A percentile compares a stretch with the other conserved stretches of the same genome.
phyloP scores from a whole-genome alignment of 2,329 filamentous ascomycete genomes.

The Albifimbria verrucaria region DNA sequence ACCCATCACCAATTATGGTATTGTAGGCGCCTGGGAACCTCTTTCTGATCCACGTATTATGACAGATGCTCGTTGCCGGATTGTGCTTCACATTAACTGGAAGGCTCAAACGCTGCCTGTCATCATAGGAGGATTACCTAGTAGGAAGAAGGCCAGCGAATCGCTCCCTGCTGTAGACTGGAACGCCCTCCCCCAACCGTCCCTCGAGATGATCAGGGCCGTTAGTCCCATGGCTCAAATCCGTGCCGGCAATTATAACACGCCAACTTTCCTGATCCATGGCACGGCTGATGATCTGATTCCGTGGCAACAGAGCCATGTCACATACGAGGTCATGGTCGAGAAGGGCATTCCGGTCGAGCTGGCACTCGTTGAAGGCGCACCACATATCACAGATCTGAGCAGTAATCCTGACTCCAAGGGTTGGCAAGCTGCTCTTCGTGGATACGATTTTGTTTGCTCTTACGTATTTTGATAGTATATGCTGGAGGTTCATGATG shows the following conservation, averaged over 20 bases:
- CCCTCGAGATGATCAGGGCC: background rate
- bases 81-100: conserved; percentile 41
- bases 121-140: conserved; percentile 23
- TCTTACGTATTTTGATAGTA: no score
- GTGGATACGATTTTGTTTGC: background rate
- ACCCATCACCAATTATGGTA: conserved; percentile 16
- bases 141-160: conserved; percentile 4
- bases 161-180: background rate
- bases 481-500: no score
- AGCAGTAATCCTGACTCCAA: background rate
- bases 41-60: background rate
- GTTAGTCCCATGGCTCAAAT: background rate
- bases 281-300: conserved; percentile 10
- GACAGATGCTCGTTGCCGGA: conserved; percentile 30
- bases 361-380: background rate
- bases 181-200: background rate
- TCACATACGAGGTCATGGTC: background rate
- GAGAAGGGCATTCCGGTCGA: background rate
- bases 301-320: conserved; percentile 1
- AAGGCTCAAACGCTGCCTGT: conserved; percentile 31
- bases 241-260: background rate
- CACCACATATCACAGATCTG: background rate
- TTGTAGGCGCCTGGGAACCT: conserved; percentile 7
- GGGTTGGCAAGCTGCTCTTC: background rate
- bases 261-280: conserved; percentile 9